phyloP scores from a whole-genome alignment of 495 filamentous ascomycete genomes.

The Polyplosphaeria fusca region DNA sequence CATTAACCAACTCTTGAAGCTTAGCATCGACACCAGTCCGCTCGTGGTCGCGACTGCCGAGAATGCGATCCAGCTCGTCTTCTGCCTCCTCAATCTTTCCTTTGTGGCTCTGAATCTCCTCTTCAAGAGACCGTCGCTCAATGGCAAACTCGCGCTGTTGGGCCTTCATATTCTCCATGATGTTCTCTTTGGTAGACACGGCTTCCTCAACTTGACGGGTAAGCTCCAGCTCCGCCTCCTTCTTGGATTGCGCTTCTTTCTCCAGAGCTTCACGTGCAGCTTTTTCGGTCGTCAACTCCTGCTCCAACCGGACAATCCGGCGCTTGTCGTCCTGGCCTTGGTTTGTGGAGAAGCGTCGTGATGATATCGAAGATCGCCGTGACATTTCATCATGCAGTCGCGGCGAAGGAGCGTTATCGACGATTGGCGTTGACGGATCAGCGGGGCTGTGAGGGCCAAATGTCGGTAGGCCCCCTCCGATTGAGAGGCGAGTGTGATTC shows the following conservation, averaged over 20 bases:
- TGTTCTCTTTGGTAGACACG: constrained; percentile 87
- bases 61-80: constrained; percentile 79
- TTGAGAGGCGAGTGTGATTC: constrained; percentile 66
- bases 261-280: constrained; percentile 54
- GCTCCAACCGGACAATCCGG: constrained; percentile 74
- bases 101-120: constrained; percentile 71
- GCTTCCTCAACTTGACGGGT: constrained; percentile 72
- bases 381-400: constrained; percentile 53
- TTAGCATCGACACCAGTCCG: constrained; percentile 64
- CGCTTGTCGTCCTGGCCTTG: constrained; percentile 62
- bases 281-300: constrained; percentile 63
- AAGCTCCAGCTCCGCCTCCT: constrained; percentile 61
- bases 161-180: constrained; percentile 91
- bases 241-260: constrained; percentile 55
- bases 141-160: constrained; percentile 81
- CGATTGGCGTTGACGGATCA: constrained; percentile 47
- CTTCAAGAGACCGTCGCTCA: constrained; percentile 75
- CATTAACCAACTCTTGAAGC: constrained; percentile 63
- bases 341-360: constrained; percentile 64
- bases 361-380: constrained; percentile 62
- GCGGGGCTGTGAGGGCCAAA: constrained; percentile 34
- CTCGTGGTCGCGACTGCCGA: constrained; percentile 80
- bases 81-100: constrained; percentile 79
- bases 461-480: constrained; percentile 59
- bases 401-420: constrained; percentile 34